Base-by-base conservation (phyloP, 176 grass and related monocot genomes). In the Triticum monococcum region DNA sequence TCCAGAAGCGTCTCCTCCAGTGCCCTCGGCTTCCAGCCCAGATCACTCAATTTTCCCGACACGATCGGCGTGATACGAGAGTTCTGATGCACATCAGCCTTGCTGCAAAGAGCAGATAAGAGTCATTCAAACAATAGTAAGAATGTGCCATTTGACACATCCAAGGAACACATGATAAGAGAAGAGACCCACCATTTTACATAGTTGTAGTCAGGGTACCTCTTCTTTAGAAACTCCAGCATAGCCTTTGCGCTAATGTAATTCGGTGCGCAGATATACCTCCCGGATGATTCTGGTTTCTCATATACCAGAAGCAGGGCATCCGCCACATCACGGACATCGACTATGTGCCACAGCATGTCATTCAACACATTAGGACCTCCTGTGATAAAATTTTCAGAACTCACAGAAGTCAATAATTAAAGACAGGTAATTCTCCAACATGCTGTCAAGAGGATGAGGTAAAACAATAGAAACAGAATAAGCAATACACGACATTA, bases 21-120 rank as follows among this genome's bases (percentile, higher is more conserved):
- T 4, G 81, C 38, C 68, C 74, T 84, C 26, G 57, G 54, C 1
- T 61, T 87, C 89, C 89, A 91, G 2, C 85, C 85, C 68, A 87
- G 62, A 36, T 80, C 84, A 46, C 69, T 80, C 17, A 91, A 12
- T 43, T 91, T 91, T 10, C 67, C 89, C 0, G 84, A 93, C 1
- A 45, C 24, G 24, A 88, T 24, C 6, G 12, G 57, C 1, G 36
- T 72, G 20, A 24, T 2, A 24, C 5, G 10, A 69, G 12, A 0
- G 33, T 16, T 28, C 32, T 25, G 10, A n/a, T 71, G 64, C 9
- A 16, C 50, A 30, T 64, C 83, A 17, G 2, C 3, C 28, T n/a
- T n/a, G 18, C 75, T 36, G 50, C 50, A 65, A 3, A 48, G 22
- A 33, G 14, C 12, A 8, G 6, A 33, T 3, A 60, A 60, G 56